Evolutionary conservation across 2,329 filamentous ascomycete species (phyloP), one percentile per base, ranked within the genome.

Genomic region (Ceratocystis lukuohia): DNA sequence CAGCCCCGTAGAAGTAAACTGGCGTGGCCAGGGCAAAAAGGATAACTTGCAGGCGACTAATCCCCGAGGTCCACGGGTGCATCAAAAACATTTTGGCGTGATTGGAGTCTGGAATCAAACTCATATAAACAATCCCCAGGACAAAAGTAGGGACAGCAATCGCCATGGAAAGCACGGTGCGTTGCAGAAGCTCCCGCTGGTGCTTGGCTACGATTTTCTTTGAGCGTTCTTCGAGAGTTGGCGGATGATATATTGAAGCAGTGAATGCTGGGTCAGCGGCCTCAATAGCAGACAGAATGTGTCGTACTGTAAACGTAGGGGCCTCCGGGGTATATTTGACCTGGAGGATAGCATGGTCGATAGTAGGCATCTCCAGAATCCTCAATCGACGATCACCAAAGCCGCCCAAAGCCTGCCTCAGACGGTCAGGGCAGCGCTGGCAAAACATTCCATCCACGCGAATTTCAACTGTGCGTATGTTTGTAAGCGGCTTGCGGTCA

Each of bases 121-220:
- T 90, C 92, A 96, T 96, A 76, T 90, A 96, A 1, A 96, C 85
- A 65, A 96, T 89, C 2, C 93, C 92, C 48, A 96, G 85, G 63
- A 96, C 74, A 71, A 96, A 92, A 0, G 89, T 90, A 1, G 93
- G 92, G 57, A 96, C 86, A 22, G 88, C 86, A 5, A 88, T 77
- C 30, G 87, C 71, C 33, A 88, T 74, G 0, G 89, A 87, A 66
- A 95, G 79, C 1, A 88, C 72, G 17, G 91, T 80, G n/a, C 92
- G 86, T 68, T 82, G 78, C 0, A 92, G 75, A 15, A 95, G 82
- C 41, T 86, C 81, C 28, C 78, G 81, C 71, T 87, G 84, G 71
- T 96, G 89, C 67, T 82, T 82, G 22, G 80, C 79, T 68, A 89
- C 87, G 72, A 96, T 89, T 48, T 80, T 78, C 69, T 83, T 84